Percentiles rank a stretch among this genome's conserved stretches.
phyloP scores from a whole-genome alignment of 805 yeast genomes.

The Naumovozyma castellii region DNA sequence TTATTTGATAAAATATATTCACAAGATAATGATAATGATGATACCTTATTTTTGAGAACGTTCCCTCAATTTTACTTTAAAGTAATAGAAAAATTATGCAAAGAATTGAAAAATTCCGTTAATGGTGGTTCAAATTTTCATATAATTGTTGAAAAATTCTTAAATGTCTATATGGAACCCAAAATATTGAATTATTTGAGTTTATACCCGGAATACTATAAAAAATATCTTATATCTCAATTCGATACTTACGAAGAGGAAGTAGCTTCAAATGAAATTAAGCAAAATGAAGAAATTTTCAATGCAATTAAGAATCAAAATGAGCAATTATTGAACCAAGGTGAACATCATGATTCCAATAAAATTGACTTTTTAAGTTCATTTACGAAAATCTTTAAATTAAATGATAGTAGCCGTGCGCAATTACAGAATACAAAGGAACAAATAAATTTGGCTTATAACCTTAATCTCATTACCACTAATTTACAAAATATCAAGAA shows the following conservation, averaged over 20 bases:
- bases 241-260: constrained; percentile 22
- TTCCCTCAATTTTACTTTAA: constrained; percentile 29
- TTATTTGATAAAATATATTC: constrained; percentile 21
- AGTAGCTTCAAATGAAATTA: constrained; percentile 26
- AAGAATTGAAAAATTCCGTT: constrained; percentile 30
- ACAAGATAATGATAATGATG: constrained; percentile 12
- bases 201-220: constrained; percentile 26
- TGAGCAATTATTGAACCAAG: constrained; percentile 12
- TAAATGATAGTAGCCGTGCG: constrained; percentile 16
- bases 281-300: constrained; percentile 35
- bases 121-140: constrained; percentile 32
- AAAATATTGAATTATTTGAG: constrained; percentile 28
- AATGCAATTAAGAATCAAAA: constrained; percentile 35
- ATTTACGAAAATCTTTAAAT: constrained; percentile 53
- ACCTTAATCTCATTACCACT: constrained; percentile 63
- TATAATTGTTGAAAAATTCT: constrained; percentile 23
- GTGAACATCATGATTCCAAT: constrained; percentile 12
- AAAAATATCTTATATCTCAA: constrained; percentile 16
- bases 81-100: constrained; percentile 26
- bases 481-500: constrained; percentile 69
- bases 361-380: constrained; percentile 53
- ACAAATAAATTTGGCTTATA: constrained; percentile 59
- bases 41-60: constrained; percentile 14
- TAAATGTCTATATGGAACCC: constrained; percentile 33
- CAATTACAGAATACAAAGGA: constrained; percentile 22